phyloP scores from a whole-genome alignment of 179 eudicot genomes.

The Silene coronaria region DNA sequence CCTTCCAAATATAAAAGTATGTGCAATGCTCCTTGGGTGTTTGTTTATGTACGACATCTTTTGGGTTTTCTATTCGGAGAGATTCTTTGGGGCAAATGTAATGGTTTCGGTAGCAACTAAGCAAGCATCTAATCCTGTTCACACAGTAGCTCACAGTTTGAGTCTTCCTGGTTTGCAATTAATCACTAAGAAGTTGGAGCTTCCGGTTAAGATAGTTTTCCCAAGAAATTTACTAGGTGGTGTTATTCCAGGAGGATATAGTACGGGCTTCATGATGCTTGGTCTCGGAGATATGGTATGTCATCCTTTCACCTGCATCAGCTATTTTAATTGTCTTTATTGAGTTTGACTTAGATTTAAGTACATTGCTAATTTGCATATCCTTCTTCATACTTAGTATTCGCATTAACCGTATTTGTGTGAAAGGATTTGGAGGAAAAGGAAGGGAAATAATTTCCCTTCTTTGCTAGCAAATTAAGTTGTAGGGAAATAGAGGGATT shows the following conservation, averaged over 20 bases:
- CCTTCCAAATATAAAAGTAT: conserved; percentile 89
- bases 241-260: conserved; percentile 48
- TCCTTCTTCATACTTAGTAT: background rate
- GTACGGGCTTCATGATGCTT: conserved; percentile 88
- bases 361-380: background rate
- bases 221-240: conserved; percentile 87
- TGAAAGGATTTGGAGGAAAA: no score
- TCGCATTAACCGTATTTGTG: no score
- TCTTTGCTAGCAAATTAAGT: no score
- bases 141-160: conserved; percentile 87
- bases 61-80: conserved; percentile 97
- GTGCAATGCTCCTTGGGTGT: conserved; percentile 87
- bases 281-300: conserved; percentile 99
- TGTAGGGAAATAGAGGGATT: no score
- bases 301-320: conserved; percentile 13
- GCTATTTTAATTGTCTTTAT: background rate
- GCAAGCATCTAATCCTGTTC: conserved; percentile 95
- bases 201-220: conserved; percentile 91
- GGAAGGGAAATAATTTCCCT: no score
- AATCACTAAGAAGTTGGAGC: conserved; percentile 82
- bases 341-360: background rate
- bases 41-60: conserved; percentile 87
- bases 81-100: conserved; percentile 90
- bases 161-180: conserved; percentile 90
- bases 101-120: conserved; percentile 99